Evolutionary conservation across 1,284 basidiomycete species (phyloP).

Genomic region (Phellinidium pouzarii): DNA sequence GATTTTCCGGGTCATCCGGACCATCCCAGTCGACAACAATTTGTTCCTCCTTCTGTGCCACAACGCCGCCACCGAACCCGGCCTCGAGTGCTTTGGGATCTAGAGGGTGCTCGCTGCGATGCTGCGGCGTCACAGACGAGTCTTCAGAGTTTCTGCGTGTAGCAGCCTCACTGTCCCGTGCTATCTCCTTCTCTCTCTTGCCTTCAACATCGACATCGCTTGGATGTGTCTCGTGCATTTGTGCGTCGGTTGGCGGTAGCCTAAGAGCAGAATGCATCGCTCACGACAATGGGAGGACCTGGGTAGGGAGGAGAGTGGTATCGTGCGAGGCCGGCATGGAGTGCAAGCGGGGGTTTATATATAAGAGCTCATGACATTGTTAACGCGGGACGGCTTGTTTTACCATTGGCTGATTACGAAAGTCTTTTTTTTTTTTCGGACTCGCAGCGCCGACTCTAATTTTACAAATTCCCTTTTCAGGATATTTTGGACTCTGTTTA

Average conservation of each 20-base stretch:
- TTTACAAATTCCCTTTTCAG: too few relatives aligned
- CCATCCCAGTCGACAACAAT: constrained; percentile 58
- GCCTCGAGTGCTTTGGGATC: constrained; percentile 16
- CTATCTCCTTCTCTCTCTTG: background rate
- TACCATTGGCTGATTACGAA: too few relatives aligned
- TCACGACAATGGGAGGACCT: too few relatives aligned
- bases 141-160: constrained; percentile 7
- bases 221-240: background rate
- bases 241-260: background rate
- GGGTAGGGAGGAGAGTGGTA: too few relatives aligned
- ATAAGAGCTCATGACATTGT: too few relatives aligned
- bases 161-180: background rate
- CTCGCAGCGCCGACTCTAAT: too few relatives aligned
- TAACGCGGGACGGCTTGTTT: too few relatives aligned
- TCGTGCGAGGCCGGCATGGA: too few relatives aligned
- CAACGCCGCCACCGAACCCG: constrained; percentile 8
- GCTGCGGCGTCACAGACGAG: background rate
- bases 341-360: too few relatives aligned
- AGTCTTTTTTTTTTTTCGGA: too few relatives aligned
- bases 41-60: constrained; percentile 19
- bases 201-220: background rate
- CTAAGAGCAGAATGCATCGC: background rate
- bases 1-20: constrained; percentile 54
- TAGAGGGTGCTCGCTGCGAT: background rate
- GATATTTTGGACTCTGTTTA: too few relatives aligned